Evolutionary conservation across 2,329 filamentous ascomycete species (phyloP), one percentile per base, ranked within the genome.

Genomic region (Magnaporthales sp.): DNA sequence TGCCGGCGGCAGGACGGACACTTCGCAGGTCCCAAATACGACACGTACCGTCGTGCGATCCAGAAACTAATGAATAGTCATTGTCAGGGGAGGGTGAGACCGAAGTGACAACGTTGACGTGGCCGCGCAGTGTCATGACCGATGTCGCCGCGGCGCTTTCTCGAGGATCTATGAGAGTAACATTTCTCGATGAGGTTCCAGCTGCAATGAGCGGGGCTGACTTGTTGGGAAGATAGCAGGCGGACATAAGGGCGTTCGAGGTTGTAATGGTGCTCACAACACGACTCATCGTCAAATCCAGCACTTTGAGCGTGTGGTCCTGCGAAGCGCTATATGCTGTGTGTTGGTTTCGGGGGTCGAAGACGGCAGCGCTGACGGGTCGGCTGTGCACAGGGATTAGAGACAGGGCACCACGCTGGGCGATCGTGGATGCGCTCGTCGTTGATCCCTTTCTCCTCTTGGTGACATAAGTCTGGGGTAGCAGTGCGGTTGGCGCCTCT

Each of bases 21-120:
- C 87, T 89, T 66, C 95, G 84, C 70, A 98, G 84, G 81, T 99
- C 95, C 95, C 95, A 99, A 63, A 99, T 88, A 65, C 93, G 86
- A 73, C 92, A 95, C 1, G 92, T 97, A 38, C 94, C 93, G 77
- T 99, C 95, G 77, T 96, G 91, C 62, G 90, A 91, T n/a, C 87
- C 94, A 32, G 91, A 95, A 0, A 94, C 91, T 9, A 99, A 83
- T n/a, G 90, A 88, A 79, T 93, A 92, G 69, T 89, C 87, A 73
- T 89, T 93, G 56, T 86, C 84, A 7, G 85, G 87, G 54, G 80
- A 81, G 10, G 80, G 75, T 19, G 76, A 76, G 32, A 88, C 72
- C 8, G 80, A 80, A 1, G 81, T 80, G 22, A 89, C 82, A 80
- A 86, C 86, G 80, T 97, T 97, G 68, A 87, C 87, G 79, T 98